A percentile compares a stretch with the other conserved stretches of the same genome.
These are phyloP conservation scores for Plasmodium malariae DNA, from an alignment of 169 alveolate genomes.

Conservation along the genomic window DNA sequence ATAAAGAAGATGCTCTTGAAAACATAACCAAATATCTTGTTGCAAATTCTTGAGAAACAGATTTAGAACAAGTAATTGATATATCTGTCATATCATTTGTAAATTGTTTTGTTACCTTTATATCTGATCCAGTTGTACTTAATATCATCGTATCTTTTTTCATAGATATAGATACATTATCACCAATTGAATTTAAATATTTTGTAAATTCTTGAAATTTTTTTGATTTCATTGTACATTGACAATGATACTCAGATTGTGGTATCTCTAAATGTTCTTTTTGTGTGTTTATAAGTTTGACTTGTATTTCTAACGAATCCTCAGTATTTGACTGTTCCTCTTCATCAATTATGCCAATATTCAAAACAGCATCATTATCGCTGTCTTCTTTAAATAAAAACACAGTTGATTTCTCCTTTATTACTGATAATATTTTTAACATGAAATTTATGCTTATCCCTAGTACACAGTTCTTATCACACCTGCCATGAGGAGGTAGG, in stretches of 20 bases:
- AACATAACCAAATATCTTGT: slow-evolving; percentile 87
- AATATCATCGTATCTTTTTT: slow-evolving; percentile 86
- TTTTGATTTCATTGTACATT: slow-evolving; percentile 87
- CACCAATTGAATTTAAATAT: slow-evolving; percentile 89
- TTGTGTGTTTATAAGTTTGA: slow-evolving; percentile 87
- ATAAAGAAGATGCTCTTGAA: slow-evolving; percentile 87
- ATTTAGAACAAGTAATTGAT: slow-evolving; percentile 83
- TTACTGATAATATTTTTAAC: slow-evolving; percentile 85
- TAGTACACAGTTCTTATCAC: slow-evolving; percentile 88
- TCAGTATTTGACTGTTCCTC: slow-evolving; percentile 78
- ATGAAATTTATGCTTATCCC: slow-evolving; percentile 85
- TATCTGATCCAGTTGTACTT: slow-evolving; percentile 89
- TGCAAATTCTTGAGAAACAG: slow-evolving; percentile 89
- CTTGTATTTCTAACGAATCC: slow-evolving; percentile 85
- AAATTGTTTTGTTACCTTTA: slow-evolving; percentile 86
- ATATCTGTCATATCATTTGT: slow-evolving; percentile 87
- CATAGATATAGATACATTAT: slow-evolving; percentile 88
- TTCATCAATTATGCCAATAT: slow-evolving; percentile 67
- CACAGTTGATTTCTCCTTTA: slow-evolving; percentile 83
- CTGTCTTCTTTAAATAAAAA: slow-evolving; percentile 83
- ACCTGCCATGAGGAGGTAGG: no score
- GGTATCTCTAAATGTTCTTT: slow-evolving; percentile 90
- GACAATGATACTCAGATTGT: slow-evolving; percentile 87
- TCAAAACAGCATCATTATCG: slow-evolving; percentile 80
- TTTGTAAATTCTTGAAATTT: slow-evolving; percentile 89